A percentile compares a stretch with the other conserved stretches of the same genome.
Evolutionary conservation across 805 yeast species (phyloP).

Genomic region (Blastobotrys americana): DNA sequence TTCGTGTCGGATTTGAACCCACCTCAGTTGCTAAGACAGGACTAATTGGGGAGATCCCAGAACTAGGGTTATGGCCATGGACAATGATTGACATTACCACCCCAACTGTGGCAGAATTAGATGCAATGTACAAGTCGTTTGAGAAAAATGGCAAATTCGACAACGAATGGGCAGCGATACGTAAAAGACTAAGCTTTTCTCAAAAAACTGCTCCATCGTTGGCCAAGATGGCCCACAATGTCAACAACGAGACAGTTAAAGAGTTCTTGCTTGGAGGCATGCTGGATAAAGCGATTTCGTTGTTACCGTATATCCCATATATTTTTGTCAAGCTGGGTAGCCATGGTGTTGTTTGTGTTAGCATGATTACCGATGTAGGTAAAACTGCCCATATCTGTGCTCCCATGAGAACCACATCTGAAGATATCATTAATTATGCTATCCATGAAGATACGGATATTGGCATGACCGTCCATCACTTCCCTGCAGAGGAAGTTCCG

Average conservation of each 20-base stretch:
- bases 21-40: constrained; percentile 62
- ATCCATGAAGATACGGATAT: constrained; percentile 17
- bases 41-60: constrained; percentile 32
- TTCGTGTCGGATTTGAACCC: constrained; percentile 54
- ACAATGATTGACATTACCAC: constrained; percentile 43
- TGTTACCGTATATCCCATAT: constrained; percentile 68
- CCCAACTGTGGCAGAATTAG: constrained; percentile 63
- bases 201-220: constrained; percentile 43
- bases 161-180: constrained; percentile 79
- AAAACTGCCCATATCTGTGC: constrained; percentile 15
- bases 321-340: constrained; percentile 61
- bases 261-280: constrained; percentile 30
- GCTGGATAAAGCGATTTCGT: constrained; percentile 36
- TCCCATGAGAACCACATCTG: neutral
- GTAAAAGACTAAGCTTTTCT: too few relatives aligned
- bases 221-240: constrained; percentile 25
- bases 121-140: constrained; percentile 46
- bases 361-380: constrained; percentile 27
- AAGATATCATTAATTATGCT: neutral
- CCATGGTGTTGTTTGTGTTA: constrained; percentile 48
- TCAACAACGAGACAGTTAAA: constrained; percentile 12
- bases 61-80: constrained; percentile 39
- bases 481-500: constrained; percentile 35
- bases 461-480: constrained; percentile 58
- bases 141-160: constrained; percentile 37